A percentile compares a stretch with the other conserved stretches of the same genome.
Conservation (phyloP, 2,329 filamentous ascomycete genomes). For the Geosmithia putterillii region DNA sequence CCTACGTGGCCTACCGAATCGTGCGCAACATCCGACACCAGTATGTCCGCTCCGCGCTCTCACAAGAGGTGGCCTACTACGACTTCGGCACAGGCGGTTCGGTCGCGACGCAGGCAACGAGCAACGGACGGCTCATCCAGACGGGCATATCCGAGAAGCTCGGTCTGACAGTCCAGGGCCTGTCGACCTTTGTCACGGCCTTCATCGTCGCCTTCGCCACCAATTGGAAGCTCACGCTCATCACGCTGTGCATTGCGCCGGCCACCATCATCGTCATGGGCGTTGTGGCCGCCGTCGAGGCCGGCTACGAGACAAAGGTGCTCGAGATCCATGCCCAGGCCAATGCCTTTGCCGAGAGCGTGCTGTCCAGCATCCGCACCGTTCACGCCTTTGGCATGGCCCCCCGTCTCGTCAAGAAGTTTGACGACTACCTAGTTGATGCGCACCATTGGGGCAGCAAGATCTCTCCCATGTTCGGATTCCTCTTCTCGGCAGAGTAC, state of each 20-base stretch:
- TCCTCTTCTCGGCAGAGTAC: slow-evolving; percentile 25
- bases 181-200: slow-evolving; percentile 17
- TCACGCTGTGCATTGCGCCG: slow-evolving; percentile 7
- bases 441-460: slow-evolving; percentile 22
- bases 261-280: slow-evolving; percentile 7
- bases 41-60: slow-evolving; percentile 31
- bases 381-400: slow-evolving; percentile 30
- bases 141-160: slow-evolving; percentile 19
- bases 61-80: slow-evolving; percentile 32
- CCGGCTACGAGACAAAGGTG: slow-evolving; percentile 10
- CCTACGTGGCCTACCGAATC: slow-evolving; percentile 10
- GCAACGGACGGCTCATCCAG: slow-evolving; percentile 23
- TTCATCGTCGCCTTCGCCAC: slow-evolving; percentile 18
- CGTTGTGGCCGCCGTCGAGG: slow-evolving; percentile 10
- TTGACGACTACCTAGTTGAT: slow-evolving; percentile 22
- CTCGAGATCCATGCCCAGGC: slow-evolving; percentile 10
- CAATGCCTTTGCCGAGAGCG: slow-evolving; percentile 19
- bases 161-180: slow-evolving; percentile 17
- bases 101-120: slow-evolving; percentile 23
- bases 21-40: slow-evolving; percentile 28
- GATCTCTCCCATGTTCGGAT: slow-evolving; percentile 22
- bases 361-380: slow-evolving; percentile 23
- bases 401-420: slow-evolving; percentile 22
- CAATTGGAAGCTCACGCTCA: slow-evolving; percentile 23
- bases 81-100: slow-evolving; percentile 23